These are phyloP conservation scores for Fusarium paranaense DNA, from an alignment of 2,329 filamentous ascomycete genomes.

Conservation along the genomic window DNA sequence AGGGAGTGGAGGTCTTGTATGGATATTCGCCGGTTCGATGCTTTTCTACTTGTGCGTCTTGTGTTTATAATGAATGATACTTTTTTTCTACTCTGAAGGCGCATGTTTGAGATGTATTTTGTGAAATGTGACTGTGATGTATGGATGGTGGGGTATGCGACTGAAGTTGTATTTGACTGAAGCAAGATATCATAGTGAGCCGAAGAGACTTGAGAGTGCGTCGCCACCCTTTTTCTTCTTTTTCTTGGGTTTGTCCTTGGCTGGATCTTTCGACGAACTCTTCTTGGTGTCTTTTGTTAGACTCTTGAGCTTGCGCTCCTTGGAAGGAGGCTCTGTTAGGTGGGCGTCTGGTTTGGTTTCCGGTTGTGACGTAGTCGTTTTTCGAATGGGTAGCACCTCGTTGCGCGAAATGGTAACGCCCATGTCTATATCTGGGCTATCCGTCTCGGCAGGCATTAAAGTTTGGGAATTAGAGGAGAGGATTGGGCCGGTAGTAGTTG, in stretches of 20 bases:
- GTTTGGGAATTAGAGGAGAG: neutral
- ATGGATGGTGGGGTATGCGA: neutral
- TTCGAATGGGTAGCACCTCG: slow-evolving; percentile 18
- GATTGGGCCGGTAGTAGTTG: neutral
- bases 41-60: slow-evolving; percentile 36
- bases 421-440: slow-evolving; percentile 32
- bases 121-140: neutral
- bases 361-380: neutral
- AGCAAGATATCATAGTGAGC: slow-evolving; percentile 55
- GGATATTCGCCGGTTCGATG: slow-evolving; percentile 37
- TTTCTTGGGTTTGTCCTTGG: slow-evolving; percentile 61
- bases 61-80: slow-evolving; percentile 45
- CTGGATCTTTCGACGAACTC: slow-evolving; percentile 49
- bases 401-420: slow-evolving; percentile 48
- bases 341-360: neutral
- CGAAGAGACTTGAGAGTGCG: slow-evolving; percentile 81
- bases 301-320: slow-evolving; percentile 16
- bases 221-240: slow-evolving; percentile 69
- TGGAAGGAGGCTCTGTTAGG: neutral
- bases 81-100: slow-evolving; percentile 27
- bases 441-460: neutral
- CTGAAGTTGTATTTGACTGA: neutral
- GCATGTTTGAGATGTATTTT: neutral
- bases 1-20: slow-evolving; percentile 31
- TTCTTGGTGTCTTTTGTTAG: slow-evolving; percentile 22